These are phyloP conservation scores for Cytospora mali DNA, from an alignment of 2,329 filamentous ascomycete species.

Conservation along the genomic window DNA sequence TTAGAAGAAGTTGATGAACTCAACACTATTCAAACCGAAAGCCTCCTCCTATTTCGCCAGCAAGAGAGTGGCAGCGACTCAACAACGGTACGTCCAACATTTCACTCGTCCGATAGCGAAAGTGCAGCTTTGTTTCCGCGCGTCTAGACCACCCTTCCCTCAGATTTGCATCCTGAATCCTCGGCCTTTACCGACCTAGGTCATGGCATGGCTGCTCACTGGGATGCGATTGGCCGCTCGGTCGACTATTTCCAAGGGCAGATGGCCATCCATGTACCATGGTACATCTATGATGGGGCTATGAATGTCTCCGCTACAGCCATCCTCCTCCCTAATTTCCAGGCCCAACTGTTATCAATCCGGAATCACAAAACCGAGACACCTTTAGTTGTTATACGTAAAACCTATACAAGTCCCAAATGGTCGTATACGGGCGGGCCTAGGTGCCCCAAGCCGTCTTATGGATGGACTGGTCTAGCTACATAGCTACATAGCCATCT, in stretches of 20 bases:
- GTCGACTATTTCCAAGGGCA: not conserved
- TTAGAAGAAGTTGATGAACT: not conserved
- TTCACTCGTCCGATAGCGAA: not conserved
- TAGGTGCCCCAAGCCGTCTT: not conserved
- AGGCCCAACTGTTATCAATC: not conserved
- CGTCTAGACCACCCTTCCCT: not conserved
- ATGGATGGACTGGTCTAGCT: not conserved
- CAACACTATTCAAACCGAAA: not conserved
- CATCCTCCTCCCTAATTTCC: not conserved
- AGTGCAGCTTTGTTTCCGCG: not conserved
- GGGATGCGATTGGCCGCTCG: not conserved
- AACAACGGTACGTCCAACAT: not conserved
- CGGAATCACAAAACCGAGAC: not conserved
- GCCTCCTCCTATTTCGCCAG: not conserved
- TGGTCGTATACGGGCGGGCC: not conserved
- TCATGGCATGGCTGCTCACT: conserved; percentile 6
- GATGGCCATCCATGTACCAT: not conserved
- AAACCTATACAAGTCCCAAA: not conserved
- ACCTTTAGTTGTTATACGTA: not conserved
- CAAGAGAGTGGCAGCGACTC: not conserved
- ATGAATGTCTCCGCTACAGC: not conserved
- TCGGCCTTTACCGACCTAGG: not conserved
- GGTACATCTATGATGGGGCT: not conserved
- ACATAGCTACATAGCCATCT: no score
- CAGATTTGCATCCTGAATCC: not conserved